Base-by-base conservation (phyloP, 1,284 basidiomycete genomes). In the Phlebopus sp. region DNA sequence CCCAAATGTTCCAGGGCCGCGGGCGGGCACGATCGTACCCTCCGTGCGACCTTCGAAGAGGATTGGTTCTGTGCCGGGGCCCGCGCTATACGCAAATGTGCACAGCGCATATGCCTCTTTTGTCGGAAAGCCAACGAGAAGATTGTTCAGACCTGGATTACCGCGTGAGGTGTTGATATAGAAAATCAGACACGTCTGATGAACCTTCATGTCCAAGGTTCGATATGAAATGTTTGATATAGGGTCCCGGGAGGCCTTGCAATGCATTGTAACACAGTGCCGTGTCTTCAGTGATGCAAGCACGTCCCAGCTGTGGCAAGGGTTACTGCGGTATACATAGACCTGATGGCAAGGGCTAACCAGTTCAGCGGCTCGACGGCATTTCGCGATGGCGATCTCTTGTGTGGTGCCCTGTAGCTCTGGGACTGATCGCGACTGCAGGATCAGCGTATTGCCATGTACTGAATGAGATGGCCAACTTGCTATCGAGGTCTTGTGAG, bases 251-350 rank as follows among this genome's bases (percentile, higher is more conserved):
- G 5, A 99, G 80, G 0, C 92, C 95, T 34, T 84, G 81, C 30
- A 98, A 73, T 0, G 95, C 94, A 55, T 86, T 82, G 63, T 94
- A 98, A 60, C 87, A 91, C 4, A 99, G 80, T 0, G 96, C 93
- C 0, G 96, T 98, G 66, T 99, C 97, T 70, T 99, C 96, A 0
- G 94, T 98, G 54, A 99, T 92, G 61, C 92, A 96, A 4, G 95
- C 87, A 0, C 86, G 84, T 10, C 84, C 81, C 29, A 92, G 71
- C 86, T 89, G 23, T 48, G 34, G 17, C 52, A 49, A 41, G 42
- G 21, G 27, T 37, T 36, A 42, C 34, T 37, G n/a, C 29, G 31
- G 17, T 42, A 29, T 38, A 23, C 10, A 14, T 29, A 10, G 29
- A 25, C 17, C 55, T 42, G 18, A 37, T 37, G 38, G 21, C 44